These are phyloP conservation scores for Neurospora tetrasperma DNA, from an alignment of 495 filamentous ascomycete species.

Conservation along the genomic window DNA sequence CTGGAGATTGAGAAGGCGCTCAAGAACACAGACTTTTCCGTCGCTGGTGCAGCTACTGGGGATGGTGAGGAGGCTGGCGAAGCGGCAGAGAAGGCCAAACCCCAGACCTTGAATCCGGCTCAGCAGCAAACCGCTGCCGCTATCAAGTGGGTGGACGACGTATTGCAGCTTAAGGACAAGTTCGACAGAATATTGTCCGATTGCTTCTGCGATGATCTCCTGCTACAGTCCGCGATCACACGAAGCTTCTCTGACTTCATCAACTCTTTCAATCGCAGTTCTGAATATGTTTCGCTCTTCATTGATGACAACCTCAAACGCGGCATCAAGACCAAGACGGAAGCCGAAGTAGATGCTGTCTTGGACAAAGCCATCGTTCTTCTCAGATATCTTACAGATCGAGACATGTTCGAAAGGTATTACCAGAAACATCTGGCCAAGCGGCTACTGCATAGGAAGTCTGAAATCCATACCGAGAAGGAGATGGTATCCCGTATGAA, in stretches of 20 bases:
- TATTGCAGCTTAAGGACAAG: slow-evolving; percentile 75
- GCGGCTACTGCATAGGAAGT: slow-evolving; percentile 74
- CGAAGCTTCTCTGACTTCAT: slow-evolving; percentile 85
- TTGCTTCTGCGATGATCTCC: slow-evolving; percentile 65
- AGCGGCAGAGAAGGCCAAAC: slow-evolving; percentile 38
- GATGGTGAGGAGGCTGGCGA: slow-evolving; percentile 39
- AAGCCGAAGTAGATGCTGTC: slow-evolving; percentile 74
- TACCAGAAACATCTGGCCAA: slow-evolving; percentile 95
- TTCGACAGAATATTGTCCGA: slow-evolving; percentile 67
- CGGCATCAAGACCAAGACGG: slow-evolving; percentile 85
- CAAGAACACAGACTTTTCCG: slow-evolving; percentile 35
- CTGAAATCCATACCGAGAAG: slow-evolving; percentile 78
- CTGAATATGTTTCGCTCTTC: slow-evolving; percentile 91
- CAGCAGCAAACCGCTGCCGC: slow-evolving; percentile 63
- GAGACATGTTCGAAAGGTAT: slow-evolving; percentile 94
- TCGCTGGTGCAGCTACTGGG: slow-evolving; percentile 26
- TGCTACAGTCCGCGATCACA: slow-evolving; percentile 69
- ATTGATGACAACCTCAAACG: slow-evolving; percentile 95
- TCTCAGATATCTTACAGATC: slow-evolving; percentile 76
- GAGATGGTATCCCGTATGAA: slow-evolving; percentile 97
- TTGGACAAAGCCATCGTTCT: slow-evolving; percentile 86
- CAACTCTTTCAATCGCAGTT: slow-evolving; percentile 69
- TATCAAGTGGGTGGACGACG: slow-evolving; percentile 91
- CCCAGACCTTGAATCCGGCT: slow-evolving; percentile 30
- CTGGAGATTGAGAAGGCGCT: slow-evolving; percentile 67